A percentile compares a stretch with the other conserved stretches of the same genome.
Conservation (phyloP, 2,329 filamentous ascomycete species). For the Fusarium devonianum region DNA sequence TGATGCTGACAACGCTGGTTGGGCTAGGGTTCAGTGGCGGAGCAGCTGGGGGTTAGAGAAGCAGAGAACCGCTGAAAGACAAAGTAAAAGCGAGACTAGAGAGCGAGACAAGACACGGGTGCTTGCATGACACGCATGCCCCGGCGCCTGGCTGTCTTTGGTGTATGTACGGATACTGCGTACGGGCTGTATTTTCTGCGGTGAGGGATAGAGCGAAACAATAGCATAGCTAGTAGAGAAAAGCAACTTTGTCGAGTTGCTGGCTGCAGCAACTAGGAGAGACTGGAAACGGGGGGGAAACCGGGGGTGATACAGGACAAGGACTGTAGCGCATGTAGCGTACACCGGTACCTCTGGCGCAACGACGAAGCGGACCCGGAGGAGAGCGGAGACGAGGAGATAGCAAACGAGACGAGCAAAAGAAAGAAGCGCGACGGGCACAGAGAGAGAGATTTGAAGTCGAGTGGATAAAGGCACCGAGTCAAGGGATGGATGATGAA, state of each 20-base stretch:
- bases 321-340: slow-evolving; percentile 27
- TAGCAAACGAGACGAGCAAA: not conserved
- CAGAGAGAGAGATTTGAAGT: slow-evolving; percentile 10
- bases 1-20: slow-evolving; percentile 30
- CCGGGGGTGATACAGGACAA: slow-evolving; percentile 30
- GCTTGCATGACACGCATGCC: slow-evolving; percentile 36
- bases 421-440: not conserved
- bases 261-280: slow-evolving; percentile 24
- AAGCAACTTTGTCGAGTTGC: slow-evolving; percentile 31
- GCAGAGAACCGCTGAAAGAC: slow-evolving; percentile 17
- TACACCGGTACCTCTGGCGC: too few relatives aligned
- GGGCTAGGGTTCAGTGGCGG: slow-evolving; percentile 20
- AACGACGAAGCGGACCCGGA: slow-evolving; percentile 21
- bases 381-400: slow-evolving; percentile 14
- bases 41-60: slow-evolving; percentile 8
- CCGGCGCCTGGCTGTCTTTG: too few relatives aligned
- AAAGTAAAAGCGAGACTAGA: slow-evolving; percentile 16
- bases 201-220: slow-evolving; percentile 11
- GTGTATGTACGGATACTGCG: too few relatives aligned
- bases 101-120: slow-evolving; percentile 34
- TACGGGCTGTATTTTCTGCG: slow-evolving; percentile 13
- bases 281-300: slow-evolving; percentile 23
- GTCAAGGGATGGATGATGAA: slow-evolving; percentile 31
- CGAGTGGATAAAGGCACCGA: slow-evolving; percentile 10
- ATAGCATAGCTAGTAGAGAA: slow-evolving; percentile 28